Evolutionary conservation across 257 asterid genomes (phyloP).

Genomic region (Sherardia arvensis): DNA sequence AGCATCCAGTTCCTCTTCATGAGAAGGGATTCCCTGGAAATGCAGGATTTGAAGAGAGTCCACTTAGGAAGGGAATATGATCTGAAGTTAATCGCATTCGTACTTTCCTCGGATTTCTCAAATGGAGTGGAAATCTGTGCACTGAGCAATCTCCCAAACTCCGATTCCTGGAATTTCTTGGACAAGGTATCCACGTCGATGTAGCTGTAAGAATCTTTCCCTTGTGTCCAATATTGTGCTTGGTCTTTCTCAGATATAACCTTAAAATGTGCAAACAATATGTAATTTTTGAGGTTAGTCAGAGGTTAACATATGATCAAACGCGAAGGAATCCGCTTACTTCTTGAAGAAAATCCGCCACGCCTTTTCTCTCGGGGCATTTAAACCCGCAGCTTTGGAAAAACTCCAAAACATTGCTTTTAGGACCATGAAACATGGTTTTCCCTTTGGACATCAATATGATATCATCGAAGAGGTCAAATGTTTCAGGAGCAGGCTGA

Average conservation of each 20-base stretch:
- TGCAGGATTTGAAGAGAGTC: constrained; percentile 11
- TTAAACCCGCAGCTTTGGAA: constrained; percentile 17
- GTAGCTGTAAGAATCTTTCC: constrained; percentile 1
- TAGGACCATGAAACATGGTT: constrained; percentile 17
- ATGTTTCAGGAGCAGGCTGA: constrained; percentile 24
- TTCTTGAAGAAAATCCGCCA: constrained; percentile 21
- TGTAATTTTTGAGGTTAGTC: not conserved
- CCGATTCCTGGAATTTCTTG: constrained; percentile 4
- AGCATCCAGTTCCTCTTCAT: constrained; percentile 13
- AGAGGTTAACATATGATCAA: not conserved
- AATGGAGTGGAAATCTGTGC: constrained; percentile 4
- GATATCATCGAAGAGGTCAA: constrained; percentile 23
- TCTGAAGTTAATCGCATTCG: not conserved
- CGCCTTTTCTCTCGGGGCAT: constrained; percentile 23
- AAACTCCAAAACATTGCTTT: constrained; percentile 12
- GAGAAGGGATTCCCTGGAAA: constrained; percentile 14
- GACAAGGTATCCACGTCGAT: not conserved
- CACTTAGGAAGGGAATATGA: constrained; percentile 10
- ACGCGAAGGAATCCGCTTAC: not conserved
- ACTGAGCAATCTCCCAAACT: not conserved
- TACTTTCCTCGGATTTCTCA: not conserved
- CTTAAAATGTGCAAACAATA: not conserved
- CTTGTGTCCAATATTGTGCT: constrained; percentile 8
- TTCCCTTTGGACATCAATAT: constrained; percentile 16
- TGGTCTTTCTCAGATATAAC: constrained; percentile 16